Conservation (phyloP, 768 basidiomycete species). For the Lactifluus piperatus region DNA sequence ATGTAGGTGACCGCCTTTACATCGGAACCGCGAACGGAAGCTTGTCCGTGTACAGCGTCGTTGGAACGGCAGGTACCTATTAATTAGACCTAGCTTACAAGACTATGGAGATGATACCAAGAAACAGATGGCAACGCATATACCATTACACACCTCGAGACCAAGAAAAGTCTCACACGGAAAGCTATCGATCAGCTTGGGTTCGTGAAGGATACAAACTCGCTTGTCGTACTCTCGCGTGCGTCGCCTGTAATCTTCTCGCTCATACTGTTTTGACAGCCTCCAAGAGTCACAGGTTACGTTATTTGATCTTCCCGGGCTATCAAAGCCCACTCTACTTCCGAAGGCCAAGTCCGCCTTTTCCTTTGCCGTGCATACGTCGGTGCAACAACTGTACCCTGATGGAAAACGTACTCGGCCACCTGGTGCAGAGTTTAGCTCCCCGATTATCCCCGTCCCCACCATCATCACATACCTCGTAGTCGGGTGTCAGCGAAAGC, state of each 20-base stretch:
- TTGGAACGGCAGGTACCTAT: slow-evolving; percentile 32
- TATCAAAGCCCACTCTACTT: slow-evolving; percentile 63
- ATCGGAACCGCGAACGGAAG: slow-evolving; percentile 51
- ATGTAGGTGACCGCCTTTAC: slow-evolving; percentile 47
- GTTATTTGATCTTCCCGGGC: slow-evolving; percentile 65
- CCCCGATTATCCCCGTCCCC: slow-evolving; percentile 42
- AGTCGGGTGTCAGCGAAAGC: slow-evolving; percentile 78
- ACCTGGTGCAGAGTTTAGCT: slow-evolving; percentile 16
- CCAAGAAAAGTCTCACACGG: slow-evolving; percentile 54
- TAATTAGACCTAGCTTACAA: not conserved
- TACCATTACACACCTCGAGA: slow-evolving; percentile 43
- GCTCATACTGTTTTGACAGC: not conserved
- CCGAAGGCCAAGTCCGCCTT: slow-evolving; percentile 72
- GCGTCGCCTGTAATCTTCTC: slow-evolving; percentile 17
- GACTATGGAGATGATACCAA: not conserved
- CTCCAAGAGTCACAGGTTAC: slow-evolving; percentile 60
- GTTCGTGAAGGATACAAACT: slow-evolving; percentile 77
- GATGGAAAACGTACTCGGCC: slow-evolving; percentile 22
- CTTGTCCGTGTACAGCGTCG: slow-evolving; percentile 43
- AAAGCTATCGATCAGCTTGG: slow-evolving; percentile 84
- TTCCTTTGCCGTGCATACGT: slow-evolving; percentile 69
- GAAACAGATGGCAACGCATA: slow-evolving; percentile 28
- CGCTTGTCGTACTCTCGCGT: slow-evolving; percentile 82
- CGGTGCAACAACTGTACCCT: slow-evolving; percentile 38
- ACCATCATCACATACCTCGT: slow-evolving; percentile 66